These are phyloP conservation scores for Trichoderma semiorbis DNA, from an alignment of 2,329 filamentous ascomycete species.

Conservation along the genomic window DNA sequence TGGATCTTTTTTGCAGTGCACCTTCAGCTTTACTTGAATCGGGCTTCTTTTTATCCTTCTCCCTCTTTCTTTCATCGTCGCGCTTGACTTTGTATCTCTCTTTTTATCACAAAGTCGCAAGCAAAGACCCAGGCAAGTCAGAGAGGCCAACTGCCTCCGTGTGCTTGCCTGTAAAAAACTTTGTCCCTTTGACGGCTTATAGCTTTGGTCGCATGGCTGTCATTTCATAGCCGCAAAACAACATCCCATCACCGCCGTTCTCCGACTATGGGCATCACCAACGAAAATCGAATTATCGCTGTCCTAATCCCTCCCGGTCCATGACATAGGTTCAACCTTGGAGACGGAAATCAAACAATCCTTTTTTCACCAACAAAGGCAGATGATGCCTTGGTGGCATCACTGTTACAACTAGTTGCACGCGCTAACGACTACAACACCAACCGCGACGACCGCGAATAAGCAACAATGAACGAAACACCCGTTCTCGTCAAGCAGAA, in stretches of 20 bases:
- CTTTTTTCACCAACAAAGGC: neutral
- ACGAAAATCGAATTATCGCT: conserved; percentile 21
- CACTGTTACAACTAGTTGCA: conserved; percentile 7
- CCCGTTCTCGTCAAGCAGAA: conserved; percentile 33
- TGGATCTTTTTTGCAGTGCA: neutral
- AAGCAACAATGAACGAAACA: conserved; percentile 38
- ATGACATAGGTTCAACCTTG: conserved; percentile 15
- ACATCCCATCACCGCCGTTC: conserved; percentile 11
- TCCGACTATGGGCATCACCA: conserved; percentile 26
- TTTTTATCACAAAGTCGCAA: conserved; percentile 12
- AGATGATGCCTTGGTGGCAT: conserved; percentile 18
- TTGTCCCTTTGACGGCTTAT: conserved; percentile 6
- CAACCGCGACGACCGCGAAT: conserved; percentile 26
- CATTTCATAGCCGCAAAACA: conserved; percentile 6
- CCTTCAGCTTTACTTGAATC: conserved; percentile 5
- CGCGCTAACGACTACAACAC: conserved; percentile 3
- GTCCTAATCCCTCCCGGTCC: conserved; percentile 19
- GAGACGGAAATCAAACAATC: neutral
- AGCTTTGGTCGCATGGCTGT: conserved; percentile 17
- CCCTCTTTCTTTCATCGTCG: conserved; percentile 1
- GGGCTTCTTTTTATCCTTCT: conserved; percentile 8
- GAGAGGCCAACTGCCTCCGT: conserved; percentile 7
- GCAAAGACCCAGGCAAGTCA: conserved; percentile 10
- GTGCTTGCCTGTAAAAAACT: conserved; percentile 11
- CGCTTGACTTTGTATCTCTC: conserved; percentile 7